Conservation (phyloP, 177 flowering plant genomes). For the Vitis hybrid region DNA sequence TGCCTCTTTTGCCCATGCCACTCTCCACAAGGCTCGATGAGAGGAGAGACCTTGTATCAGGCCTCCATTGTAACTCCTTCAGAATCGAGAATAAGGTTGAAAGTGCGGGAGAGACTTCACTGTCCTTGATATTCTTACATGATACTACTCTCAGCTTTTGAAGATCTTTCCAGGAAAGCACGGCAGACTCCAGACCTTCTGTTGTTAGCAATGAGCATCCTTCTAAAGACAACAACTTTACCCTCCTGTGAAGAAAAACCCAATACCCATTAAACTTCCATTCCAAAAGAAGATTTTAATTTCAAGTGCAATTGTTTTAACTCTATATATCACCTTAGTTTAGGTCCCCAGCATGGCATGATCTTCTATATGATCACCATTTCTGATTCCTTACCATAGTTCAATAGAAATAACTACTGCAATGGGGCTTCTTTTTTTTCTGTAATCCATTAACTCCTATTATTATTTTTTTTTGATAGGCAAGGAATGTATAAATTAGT, state of each 20-base stretch:
- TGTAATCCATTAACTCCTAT: no score
- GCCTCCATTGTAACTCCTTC: slow-evolving; percentile 86
- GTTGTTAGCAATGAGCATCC: slow-evolving; percentile 89
- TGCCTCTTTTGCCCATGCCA: slow-evolving; percentile 77
- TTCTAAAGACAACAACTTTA: slow-evolving; percentile 69
- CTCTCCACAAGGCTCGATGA: slow-evolving; percentile 64
- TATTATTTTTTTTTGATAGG: no score
- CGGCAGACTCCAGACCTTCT: slow-evolving; percentile 72
- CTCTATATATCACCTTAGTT: no score
- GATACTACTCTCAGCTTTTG: slow-evolving; percentile 76
- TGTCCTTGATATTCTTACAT: slow-evolving; percentile 77
- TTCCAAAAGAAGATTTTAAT: neutral
- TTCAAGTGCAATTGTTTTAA: neutral
- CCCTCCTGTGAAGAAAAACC: slow-evolving; percentile 55
- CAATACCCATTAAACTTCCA: slow-evolving; percentile 8
- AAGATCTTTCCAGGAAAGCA: slow-evolving; percentile 75
- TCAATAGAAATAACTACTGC: neutral
- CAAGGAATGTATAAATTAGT: no score
- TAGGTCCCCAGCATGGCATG: no score
- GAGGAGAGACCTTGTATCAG: slow-evolving; percentile 76
- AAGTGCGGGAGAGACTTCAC: slow-evolving; percentile 70
- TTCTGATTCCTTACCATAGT: neutral
- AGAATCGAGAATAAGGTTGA: slow-evolving; percentile 69
- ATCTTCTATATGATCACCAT: no score
- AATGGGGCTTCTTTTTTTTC: no score